phyloP scores from a whole-genome alignment of 192 early-diverging fungal species.

The Chytriomyces hyalinus region DNA sequence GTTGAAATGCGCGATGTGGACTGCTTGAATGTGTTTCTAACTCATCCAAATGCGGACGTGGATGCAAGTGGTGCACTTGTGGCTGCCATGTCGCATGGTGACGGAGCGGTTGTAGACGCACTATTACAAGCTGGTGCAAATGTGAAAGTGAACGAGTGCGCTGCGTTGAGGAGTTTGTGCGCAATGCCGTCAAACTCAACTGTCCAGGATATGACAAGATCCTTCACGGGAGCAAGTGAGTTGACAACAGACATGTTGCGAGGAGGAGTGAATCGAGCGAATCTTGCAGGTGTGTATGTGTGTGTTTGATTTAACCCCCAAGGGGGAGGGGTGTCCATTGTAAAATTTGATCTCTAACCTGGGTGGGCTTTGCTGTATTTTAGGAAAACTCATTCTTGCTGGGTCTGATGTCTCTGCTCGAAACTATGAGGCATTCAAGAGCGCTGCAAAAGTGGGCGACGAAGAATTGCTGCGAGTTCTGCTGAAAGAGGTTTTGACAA shows the following conservation, averaged over 20 bases:
- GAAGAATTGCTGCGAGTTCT: slow-evolving; percentile 1
- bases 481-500: slow-evolving; percentile 5
- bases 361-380: neutral
- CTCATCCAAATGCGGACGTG: neutral
- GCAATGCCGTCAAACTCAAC: neutral
- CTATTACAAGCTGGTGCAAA: neutral
- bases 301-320: neutral
- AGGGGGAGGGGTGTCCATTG: neutral
- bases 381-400: slow-evolving; percentile 7
- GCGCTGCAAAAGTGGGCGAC: slow-evolving; percentile 13
- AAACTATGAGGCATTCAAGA: slow-evolving; percentile 17
- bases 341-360: neutral
- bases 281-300: neutral
- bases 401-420: slow-evolving; percentile 16
- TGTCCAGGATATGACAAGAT: too few relatives aligned
- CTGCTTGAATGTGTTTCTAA: neutral
- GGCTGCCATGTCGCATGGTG: neutral
- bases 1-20: neutral
- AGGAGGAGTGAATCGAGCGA: slow-evolving; percentile 8
- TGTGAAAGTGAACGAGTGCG: slow-evolving; percentile 6
- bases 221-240: too few relatives aligned
- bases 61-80: neutral
- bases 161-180: slow-evolving; percentile 8
- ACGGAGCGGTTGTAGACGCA: neutral
- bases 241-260: neutral